phyloP scores from a whole-genome alignment of 2,329 filamentous ascomycete genomes.

The Xylogone sp. region DNA sequence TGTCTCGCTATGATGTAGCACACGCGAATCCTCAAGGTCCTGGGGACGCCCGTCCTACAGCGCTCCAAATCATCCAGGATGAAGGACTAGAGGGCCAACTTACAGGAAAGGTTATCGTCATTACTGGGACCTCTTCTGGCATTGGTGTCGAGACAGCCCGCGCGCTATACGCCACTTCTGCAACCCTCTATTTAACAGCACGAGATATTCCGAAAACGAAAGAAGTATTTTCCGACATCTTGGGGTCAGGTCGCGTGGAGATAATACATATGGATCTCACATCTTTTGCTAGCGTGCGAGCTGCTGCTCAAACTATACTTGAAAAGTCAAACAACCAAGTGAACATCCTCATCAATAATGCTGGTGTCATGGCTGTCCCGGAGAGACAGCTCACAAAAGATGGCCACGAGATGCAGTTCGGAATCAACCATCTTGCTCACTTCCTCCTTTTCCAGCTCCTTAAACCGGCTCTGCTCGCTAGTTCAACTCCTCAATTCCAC shows the following conservation, averaged over 20 bases:
- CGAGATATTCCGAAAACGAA: too few relatives aligned
- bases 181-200: slow-evolving; percentile 31
- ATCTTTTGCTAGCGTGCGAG: slow-evolving; percentile 29
- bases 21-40: too few relatives aligned
- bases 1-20: too few relatives aligned
- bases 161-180: slow-evolving; percentile 31
- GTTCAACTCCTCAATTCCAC: slow-evolving; percentile 34
- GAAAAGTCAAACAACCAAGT: slow-evolving; percentile 20
- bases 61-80: slow-evolving; percentile 29
- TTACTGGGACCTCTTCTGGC: slow-evolving; percentile 34
- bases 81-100: slow-evolving; percentile 18
- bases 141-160: slow-evolving; percentile 34
- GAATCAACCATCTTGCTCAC: slow-evolving; percentile 48
- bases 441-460: slow-evolving; percentile 51
- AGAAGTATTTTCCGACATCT: slow-evolving; percentile 37
- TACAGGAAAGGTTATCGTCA: slow-evolving; percentile 36
- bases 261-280: slow-evolving; percentile 31
- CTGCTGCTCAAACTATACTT: slow-evolving; percentile 20
- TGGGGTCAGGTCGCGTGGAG: slow-evolving; percentile 29
- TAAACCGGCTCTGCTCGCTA: slow-evolving; percentile 36
- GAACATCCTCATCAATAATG: slow-evolving; percentile 27
- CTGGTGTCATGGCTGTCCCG: slow-evolving; percentile 16
- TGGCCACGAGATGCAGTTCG: slow-evolving; percentile 48
- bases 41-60: slow-evolving; percentile 29
- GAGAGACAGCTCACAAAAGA: slow-evolving; percentile 35